Evolutionary conservation across 495 filamentous ascomycete species (phyloP).

Genomic region (Cercophora samala): DNA sequence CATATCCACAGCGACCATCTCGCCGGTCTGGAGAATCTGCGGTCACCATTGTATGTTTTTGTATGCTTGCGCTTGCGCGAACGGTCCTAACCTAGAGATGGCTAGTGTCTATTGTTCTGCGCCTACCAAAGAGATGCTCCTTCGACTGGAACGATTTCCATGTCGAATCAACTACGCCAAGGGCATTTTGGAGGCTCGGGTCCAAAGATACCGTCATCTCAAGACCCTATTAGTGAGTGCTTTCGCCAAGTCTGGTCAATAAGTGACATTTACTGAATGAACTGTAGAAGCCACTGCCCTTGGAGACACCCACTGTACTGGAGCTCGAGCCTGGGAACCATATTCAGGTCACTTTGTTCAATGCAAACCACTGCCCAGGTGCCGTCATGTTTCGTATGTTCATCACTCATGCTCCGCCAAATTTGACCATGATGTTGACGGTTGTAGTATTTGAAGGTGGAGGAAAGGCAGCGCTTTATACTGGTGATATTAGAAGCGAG

Average conservation of each 20-base stretch:
- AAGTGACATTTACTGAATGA: conserved; percentile 12
- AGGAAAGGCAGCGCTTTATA: conserved; percentile 78
- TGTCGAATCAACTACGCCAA: conserved; percentile 75
- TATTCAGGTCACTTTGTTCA: conserved; percentile 78
- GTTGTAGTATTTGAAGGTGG: conserved; percentile 68
- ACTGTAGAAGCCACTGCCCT: conserved; percentile 68
- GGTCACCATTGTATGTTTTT: conserved; percentile 60
- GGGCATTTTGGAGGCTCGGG: conserved; percentile 70
- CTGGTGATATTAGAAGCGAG: conserved; percentile 83
- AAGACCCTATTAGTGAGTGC: conserved; percentile 51
- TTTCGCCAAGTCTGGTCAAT: conserved; percentile 34
- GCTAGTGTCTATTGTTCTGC: conserved; percentile 78
- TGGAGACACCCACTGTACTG: conserved; percentile 76
- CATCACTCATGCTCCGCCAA: neutral
- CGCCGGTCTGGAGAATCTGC: conserved; percentile 71
- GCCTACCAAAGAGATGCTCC: conserved; percentile 73
- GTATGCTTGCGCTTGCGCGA: neutral
- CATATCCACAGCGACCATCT: conserved; percentile 95
- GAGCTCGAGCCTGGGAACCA: conserved; percentile 64
- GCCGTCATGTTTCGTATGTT: conserved; percentile 77
- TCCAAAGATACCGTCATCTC: conserved; percentile 71
- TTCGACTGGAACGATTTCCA: conserved; percentile 71
- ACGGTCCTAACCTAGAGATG: conserved; percentile 14
- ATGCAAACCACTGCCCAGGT: conserved; percentile 91
- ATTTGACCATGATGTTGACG: neutral